Base-by-base conservation (phyloP, 2,329 filamentous ascomycete genomes). In the Phyllosticta citriasiana region DNA sequence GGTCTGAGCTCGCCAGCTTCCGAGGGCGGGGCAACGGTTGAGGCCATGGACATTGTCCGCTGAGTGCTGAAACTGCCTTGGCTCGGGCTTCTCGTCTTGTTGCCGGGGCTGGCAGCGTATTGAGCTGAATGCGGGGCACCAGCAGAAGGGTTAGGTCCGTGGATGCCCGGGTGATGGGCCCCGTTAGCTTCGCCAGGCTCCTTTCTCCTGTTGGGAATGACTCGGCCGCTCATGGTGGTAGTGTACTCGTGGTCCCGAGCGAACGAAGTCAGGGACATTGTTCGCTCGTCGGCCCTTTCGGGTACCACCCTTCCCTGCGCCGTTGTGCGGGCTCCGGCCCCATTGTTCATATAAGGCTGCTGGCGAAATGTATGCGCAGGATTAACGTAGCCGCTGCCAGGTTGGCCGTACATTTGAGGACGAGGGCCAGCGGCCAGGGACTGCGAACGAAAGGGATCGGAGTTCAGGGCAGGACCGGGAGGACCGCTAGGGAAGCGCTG, bases 221-320 rank as follows among this genome's bases (percentile, higher is more conserved):
- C 82, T 66, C 94, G 84, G 55, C 94, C 94, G 71, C 89, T 96
- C 84, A 93, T 95, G 5, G 92, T 97, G 74, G 97, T 93, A 12
- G 79, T 76, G 73, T 94, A 88, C 53, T 91, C 88, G 63, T 84
- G 82, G 67, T 95, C 90, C 59, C 88, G 81, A 2, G 87, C 82
- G 67, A 91, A 89, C 9, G 89, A 90, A 4, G 88, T 94, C 87
- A 99, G 88, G 54, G 93, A 96, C 94, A 97, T 97, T 65, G 94
- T 87, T 62, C 94, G 85, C 74, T 97, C 93, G 68, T 95, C 90
- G 64, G 92, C 88, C 59, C 93, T 86, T 71, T 97, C 92, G 1
- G 94, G 94, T 8, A 99, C 91, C 40, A 94, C 81, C 63, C 94
- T 84, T 33, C 94, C 94, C 72, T 97, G 92, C 8, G 92, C 90